phyloP scores from a whole-genome alignment of 129 eudicot genomes.

The Smallanthus sonchifolius region DNA sequence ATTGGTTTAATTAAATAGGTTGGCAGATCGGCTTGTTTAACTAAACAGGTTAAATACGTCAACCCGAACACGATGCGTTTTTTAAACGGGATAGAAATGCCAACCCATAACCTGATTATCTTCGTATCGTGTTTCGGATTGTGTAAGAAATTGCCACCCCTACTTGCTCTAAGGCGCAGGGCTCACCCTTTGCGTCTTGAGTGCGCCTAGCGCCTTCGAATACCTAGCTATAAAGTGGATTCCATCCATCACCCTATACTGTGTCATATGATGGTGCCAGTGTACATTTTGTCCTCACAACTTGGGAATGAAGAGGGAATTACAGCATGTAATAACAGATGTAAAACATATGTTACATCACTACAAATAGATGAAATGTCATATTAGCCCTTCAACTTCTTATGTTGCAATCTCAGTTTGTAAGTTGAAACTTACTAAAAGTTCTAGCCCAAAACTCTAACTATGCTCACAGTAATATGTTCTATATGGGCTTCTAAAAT shows the following conservation, averaged over 20 bases:
- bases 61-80: too few species aligned
- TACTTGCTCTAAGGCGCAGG: too few species aligned
- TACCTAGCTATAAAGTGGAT: not conserved
- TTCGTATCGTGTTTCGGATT: too few species aligned
- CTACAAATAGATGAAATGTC: not conserved
- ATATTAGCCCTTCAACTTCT: not conserved
- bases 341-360: not conserved
- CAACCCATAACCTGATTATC: too few species aligned
- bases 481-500: not conserved
- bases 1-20: too few species aligned
- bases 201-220: too few species aligned
- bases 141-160: too few species aligned
- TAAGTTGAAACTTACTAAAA: not conserved
- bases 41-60: too few species aligned
- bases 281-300: not conserved
- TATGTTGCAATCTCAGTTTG: not conserved
- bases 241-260: not conserved
- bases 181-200: too few species aligned
- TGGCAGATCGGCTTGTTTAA: too few species aligned
- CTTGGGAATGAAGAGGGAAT: not conserved
- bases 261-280: too few species aligned
- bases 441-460: not conserved
- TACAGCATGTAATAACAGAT: not conserved
- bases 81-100: too few species aligned
- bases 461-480: not conserved